Evolutionary conservation across 2,329 filamentous ascomycete species (phyloP).

Genomic region (Ampelomyces quisqualis): DNA sequence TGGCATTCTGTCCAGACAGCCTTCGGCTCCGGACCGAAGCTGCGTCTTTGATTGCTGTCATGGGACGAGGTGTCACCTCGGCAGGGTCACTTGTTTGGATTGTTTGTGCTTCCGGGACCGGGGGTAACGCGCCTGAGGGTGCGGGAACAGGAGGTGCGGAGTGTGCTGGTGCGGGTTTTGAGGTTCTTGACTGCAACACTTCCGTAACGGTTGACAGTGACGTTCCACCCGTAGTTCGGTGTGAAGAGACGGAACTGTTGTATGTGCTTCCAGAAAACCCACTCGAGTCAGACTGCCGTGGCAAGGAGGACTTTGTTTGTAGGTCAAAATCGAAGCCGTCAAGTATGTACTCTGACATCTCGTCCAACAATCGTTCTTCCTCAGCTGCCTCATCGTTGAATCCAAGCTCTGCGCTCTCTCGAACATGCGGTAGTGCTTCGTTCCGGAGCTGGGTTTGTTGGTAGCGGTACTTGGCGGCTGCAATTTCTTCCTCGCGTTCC

Average conservation of each 20-base stretch:
- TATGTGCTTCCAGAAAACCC: constrained; percentile 74
- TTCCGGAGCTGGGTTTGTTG: constrained; percentile 48
- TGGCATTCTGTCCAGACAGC: constrained; percentile 75
- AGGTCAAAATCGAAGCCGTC: constrained; percentile 78
- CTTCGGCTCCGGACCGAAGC: constrained; percentile 69
- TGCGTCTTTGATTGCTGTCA: constrained; percentile 27
- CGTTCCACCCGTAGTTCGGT: constrained; percentile 67
- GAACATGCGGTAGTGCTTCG: constrained; percentile 48
- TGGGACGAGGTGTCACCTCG: constrained; percentile 32
- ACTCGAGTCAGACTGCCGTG: constrained; percentile 80
- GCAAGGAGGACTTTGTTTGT: constrained; percentile 66
- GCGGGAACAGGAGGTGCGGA: constrained; percentile 32
- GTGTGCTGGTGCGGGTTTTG: constrained; percentile 35
- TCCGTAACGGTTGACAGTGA: constrained; percentile 74
- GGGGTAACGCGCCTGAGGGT: constrained; percentile 35
- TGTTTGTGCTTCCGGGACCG: constrained; percentile 34
- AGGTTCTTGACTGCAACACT: constrained; percentile 47
- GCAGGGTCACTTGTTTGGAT: constrained; percentile 25
- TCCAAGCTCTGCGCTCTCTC: constrained; percentile 40
- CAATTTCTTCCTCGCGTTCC: constrained; percentile 67
- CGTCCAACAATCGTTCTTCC: constrained; percentile 65
- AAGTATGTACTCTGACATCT: constrained; percentile 83
- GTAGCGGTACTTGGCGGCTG: constrained; percentile 62
- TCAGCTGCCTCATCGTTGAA: constrained; percentile 48
- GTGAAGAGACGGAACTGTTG: constrained; percentile 76